Conservation (phyloP, 495 filamentous ascomycete genomes). For the Diplogelasinospora grovesii region DNA sequence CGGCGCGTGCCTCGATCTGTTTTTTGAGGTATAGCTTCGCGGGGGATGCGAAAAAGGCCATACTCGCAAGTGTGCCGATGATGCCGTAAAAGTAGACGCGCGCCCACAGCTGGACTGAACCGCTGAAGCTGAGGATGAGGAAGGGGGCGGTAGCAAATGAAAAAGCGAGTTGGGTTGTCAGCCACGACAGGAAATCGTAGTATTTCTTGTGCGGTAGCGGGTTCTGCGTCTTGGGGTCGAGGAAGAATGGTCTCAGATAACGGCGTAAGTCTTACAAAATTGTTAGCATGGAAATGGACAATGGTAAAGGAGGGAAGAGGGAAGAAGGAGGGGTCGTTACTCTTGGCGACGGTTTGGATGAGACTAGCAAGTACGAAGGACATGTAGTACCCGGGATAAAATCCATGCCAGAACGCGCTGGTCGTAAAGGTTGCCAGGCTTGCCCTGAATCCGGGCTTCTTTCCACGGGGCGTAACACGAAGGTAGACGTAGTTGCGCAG, state of each 20-base stretch:
- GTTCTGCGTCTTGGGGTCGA: slow-evolving; percentile 58
- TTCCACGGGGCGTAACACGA: slow-evolving; percentile 88
- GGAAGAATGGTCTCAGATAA: slow-evolving; percentile 86
- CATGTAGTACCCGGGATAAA: slow-evolving; percentile 94
- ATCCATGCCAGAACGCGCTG: slow-evolving; percentile 95
- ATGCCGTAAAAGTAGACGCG: slow-evolving; percentile 87
- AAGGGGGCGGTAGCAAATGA: slow-evolving; percentile 79
- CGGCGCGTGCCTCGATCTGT: slow-evolving; percentile 52
- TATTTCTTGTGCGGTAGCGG: slow-evolving; percentile 67
- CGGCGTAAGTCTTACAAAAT: slow-evolving; percentile 71
- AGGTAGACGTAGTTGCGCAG: slow-evolving; percentile 93
- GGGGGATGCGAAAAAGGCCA: slow-evolving; percentile 75
- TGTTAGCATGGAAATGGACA: no score
- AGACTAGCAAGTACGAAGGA: slow-evolving; percentile 84
- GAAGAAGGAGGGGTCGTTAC: slow-evolving; percentile 44
- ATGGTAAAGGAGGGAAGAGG: background rate
- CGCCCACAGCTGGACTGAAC: slow-evolving; percentile 66
- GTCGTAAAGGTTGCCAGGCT: slow-evolving; percentile 91
- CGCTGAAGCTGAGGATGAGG: slow-evolving; percentile 62
- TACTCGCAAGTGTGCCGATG: slow-evolving; percentile 53
- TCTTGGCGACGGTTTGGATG: slow-evolving; percentile 88
- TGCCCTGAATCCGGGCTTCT: slow-evolving; percentile 93
- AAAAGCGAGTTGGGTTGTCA: slow-evolving; percentile 78
- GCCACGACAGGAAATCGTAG: slow-evolving; percentile 77
- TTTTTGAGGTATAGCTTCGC: slow-evolving; percentile 55